Evolutionary conservation across 2,329 filamentous ascomycete genomes (phyloP), one percentile per base, ranked within the genome.

Genomic region (Torrubiella hemipterigena): DNA sequence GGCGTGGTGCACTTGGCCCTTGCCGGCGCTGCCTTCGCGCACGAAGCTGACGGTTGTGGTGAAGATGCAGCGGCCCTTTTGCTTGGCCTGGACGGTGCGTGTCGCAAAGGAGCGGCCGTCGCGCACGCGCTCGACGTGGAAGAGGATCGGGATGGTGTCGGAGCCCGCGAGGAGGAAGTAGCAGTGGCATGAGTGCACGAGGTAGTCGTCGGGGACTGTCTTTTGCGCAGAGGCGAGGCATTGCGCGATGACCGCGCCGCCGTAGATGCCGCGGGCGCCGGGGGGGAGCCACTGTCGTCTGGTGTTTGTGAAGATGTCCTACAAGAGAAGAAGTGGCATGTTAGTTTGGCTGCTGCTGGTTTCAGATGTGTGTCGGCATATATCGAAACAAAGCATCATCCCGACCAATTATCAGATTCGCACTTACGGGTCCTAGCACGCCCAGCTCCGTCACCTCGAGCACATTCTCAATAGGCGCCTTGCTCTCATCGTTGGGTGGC

Each of bases 121-220:
- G 33, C 91, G 79, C 29, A 98, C 85, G 31, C 83, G 74, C 62
- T 96, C 91, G 28, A 98, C 91, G 51, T 95, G 84, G 62, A 94
- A 96, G 39, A 95, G 69, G 42, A 96, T 81, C 19, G 91, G 89
- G 13, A 91, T 79, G 37, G 81, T 74, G 10, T 75, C 69, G 49
- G 89, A 82, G 17, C 91, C 91, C 5, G 89, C 87, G 3, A 96
- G 76, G 20, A 98, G 77, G 56, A 98, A 98, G 65, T 96, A 98
- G 71, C 91, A 96, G 69, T 98, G 91, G 81, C 93, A 95, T 50
- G 81, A 89, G 65, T 98, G 91, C 30, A 91, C 76, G 37, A 77
- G 72, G 57, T 94, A 95, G 51, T 82, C 67, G 17, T 65, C 54
- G 0, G 81, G 79, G 3, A 98, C 83, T 7, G 91, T 98, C 49